Percentiles rank a stretch among this genome's conserved stretches.
Evolutionary conservation across 176 grass and related monocot species (phyloP).

Genomic region (Phyllostachys edulis): DNA sequence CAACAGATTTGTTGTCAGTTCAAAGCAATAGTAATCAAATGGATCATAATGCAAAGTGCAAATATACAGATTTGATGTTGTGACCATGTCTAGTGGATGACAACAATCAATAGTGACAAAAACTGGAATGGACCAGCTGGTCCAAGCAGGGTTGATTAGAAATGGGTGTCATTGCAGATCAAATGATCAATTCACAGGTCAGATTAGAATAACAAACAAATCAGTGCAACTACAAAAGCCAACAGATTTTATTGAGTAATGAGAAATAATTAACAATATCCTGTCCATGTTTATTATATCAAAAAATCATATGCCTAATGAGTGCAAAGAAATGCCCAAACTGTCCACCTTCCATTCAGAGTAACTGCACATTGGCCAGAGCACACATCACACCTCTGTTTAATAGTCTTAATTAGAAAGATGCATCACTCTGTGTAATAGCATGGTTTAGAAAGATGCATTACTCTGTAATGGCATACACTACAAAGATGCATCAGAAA

Average conservation of each 20-base stretch:
- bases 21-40: slow-evolving; percentile 5
- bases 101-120: background rate
- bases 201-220: slow-evolving; percentile 9
- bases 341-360: background rate
- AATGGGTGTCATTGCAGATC: background rate
- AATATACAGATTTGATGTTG: background rate
- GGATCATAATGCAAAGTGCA: background rate
- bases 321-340: background rate
- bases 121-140: background rate
- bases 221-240: background rate
- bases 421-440: background rate
- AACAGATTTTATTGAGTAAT: slow-evolving; percentile 11
- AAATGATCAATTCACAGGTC: background rate
- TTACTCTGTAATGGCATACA: background rate
- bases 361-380: slow-evolving; percentile 2
- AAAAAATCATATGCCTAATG: background rate
- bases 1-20: background rate
- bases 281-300: background rate
- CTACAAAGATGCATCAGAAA: background rate
- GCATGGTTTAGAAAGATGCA: slow-evolving; percentile 11
- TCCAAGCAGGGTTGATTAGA: background rate
- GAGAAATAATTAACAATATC: background rate
- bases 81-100: background rate
- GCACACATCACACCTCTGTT: background rate
- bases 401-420: slow-evolving; percentile 4